Evolutionary conservation across 176 grass and related monocot genomes (phyloP), one percentile per base, ranked within the genome.

Genomic region (Alloteropsis semialata): DNA sequence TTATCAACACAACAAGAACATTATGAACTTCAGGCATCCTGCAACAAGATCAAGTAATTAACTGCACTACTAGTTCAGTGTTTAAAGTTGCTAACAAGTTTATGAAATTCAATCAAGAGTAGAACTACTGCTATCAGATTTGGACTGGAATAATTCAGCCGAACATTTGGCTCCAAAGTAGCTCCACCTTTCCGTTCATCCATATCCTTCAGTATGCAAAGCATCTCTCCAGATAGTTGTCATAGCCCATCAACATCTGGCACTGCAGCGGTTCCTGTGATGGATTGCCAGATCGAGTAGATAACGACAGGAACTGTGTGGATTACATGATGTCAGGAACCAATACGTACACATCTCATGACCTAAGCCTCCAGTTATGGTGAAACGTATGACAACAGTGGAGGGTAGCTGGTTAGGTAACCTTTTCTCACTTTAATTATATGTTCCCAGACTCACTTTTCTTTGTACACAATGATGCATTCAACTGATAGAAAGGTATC

Each of bases 361-460:
- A 76, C 50, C 44, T 85, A 82, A 65, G 43, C 71, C 17, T 77
- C 88, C 28, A 69, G 55, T 57, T 85, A 27, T 37, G 45, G 16
- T 46, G 36, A 85, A 85, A 81, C 4, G 63, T 56, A 75, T 81
- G 41, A 32, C 43, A 81, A 33, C 42, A 36, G 10, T 69, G 69
- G 42, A 66, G 24, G 11, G 62, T 54, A 38, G 19, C 65, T 44
- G 34, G 48, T 22, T 32, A 34, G 51, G 51, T 21, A 76, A 62
- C 51, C 69, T 63, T 79, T 81, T 81, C 51, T 49, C 60, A 15
- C 46, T 25, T 75, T 42, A 37, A 84, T 83, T 78, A 77, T 64
- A 12, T 84, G 44, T 78, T 17, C 37, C 7, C 17, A 28, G 80
- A 5, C 10, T 56, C 15, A 24, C 54, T 50, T 49, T 72, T 55